A percentile compares a stretch with the other conserved stretches of the same genome.
phyloP scores from a whole-genome alignment of 2,329 filamentous ascomycete genomes.

The Tympanopsis confertula region DNA sequence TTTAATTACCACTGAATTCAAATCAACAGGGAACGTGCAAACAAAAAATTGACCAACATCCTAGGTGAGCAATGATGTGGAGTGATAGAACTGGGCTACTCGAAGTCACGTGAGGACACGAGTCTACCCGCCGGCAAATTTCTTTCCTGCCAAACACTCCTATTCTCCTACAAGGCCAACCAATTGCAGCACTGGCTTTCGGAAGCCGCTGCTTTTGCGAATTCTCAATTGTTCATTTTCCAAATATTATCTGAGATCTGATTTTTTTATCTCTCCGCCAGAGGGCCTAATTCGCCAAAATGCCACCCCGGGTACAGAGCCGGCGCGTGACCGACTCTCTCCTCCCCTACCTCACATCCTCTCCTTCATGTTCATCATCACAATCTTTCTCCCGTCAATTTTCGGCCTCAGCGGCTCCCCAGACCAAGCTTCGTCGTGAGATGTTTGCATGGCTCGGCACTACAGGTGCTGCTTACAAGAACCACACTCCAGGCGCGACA shows the following conservation, averaged over 20 bases:
- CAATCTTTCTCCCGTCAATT: constrained; percentile 12
- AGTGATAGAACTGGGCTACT: no score
- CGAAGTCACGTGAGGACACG: no score
- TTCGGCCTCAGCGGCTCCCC: constrained; percentile 12
- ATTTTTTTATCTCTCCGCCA: no score
- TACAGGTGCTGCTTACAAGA: constrained; percentile 11
- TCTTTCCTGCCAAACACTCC: no score
- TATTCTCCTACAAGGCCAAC: no score
- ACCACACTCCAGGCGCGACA: constrained; percentile 12
- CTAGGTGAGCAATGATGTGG: no score
- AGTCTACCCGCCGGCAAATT: no score
- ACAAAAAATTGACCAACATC: no score
- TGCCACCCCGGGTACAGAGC: constrained; percentile 14
- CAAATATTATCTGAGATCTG: constrained; percentile 1
- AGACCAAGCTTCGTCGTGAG: constrained; percentile 12
- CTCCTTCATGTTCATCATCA: constrained; percentile 7
- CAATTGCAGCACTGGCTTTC: no score
- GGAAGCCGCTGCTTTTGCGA: no score
- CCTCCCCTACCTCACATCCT: constrained; percentile 6
- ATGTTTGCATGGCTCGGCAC: constrained; percentile 15
- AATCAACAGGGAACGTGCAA: no score
- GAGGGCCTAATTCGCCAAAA: no score
- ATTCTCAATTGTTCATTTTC: background rate
- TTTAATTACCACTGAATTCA: background rate
- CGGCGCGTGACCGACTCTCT: constrained; percentile 6